A percentile compares a stretch with the other conserved stretches of the same genome.
Conservation (phyloP, 345 rosid species). For the Salix brachista region DNA sequence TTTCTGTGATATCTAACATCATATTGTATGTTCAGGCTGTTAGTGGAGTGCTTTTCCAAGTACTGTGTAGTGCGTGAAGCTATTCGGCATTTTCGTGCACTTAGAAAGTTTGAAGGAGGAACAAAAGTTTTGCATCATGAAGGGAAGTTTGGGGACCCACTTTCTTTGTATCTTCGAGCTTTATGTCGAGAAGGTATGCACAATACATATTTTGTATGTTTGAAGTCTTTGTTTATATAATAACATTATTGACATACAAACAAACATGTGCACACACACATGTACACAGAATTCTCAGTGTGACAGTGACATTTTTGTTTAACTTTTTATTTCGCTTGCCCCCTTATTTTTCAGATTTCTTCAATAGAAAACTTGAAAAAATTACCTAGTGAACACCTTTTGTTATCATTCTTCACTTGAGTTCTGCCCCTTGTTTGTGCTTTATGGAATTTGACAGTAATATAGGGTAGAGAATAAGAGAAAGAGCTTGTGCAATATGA, state of each 20-base stretch:
- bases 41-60: constrained; percentile 94
- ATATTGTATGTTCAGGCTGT: constrained; percentile 52
- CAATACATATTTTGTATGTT: neutral
- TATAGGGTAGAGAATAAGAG: too few relatives aligned
- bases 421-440: too few relatives aligned
- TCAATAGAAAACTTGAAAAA: too few relatives aligned
- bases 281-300: too few relatives aligned
- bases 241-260: neutral
- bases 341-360: too few relatives aligned
- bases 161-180: constrained; percentile 91
- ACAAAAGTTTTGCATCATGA: constrained; percentile 55
- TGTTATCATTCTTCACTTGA: too few relatives aligned
- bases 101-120: constrained; percentile 78
- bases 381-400: too few relatives aligned
- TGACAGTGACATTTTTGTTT: too few relatives aligned
- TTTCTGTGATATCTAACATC: constrained; percentile 14
- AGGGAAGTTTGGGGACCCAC: constrained; percentile 90
- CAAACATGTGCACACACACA: too few relatives aligned
- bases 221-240: neutral
- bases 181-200: constrained; percentile 88
- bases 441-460: too few relatives aligned
- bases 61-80: constrained; percentile 83
- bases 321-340: too few relatives aligned
- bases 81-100: constrained; percentile 91
- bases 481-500: too few relatives aligned